Base-by-base conservation (phyloP, 2,329 filamentous ascomycete species). In the Aspergillus versicolor region DNA sequence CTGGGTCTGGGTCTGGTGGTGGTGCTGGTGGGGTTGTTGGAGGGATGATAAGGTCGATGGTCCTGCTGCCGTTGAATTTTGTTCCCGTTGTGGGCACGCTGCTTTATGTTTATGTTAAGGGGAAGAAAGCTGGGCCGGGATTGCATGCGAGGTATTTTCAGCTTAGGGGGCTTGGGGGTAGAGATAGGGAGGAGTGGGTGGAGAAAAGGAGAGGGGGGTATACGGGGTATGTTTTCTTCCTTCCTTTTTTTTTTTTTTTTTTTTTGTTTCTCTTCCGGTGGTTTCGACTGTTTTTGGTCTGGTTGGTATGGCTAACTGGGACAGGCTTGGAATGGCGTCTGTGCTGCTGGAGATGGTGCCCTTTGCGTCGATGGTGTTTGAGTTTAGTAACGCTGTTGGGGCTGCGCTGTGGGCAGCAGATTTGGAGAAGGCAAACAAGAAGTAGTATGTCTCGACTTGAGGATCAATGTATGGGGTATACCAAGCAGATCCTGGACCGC, bases 341-440 rank as follows among this genome's bases (percentile, higher is more conserved):
- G 91, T 90, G 47, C 75, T 94, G 1, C 81, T 97, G 4, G 92
- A 97, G 71, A 88, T 96, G 80, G 77, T 97, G 2, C 93, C 93
- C 0, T 78, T 97, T 60, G 85, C 82, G 6, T 92, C 90, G 5
- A 88, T 96, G 52, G 82, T 93, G 59, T 96, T 96, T 69, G 83
- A 89, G 0, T 97, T 95, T 73, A 96, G 92, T 15, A 97, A 96
- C 73, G 89, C 90, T 1, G 91, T 96, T 57, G 93, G 92, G 7
- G 93, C 92, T 53, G 93, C 93, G 7, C 78, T 97, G n/a, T 97
- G 92, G 92, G 92, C 93, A 41, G 90, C 91, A 17, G 92, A 95
- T 72, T 84, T 95, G 57, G 91, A 95, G 73, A 76, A 73, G 73
- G 70, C 7, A 72, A 77, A 53, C 3, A 51, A 66, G 55, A 66